Base-by-base conservation (phyloP, 139 green algal species). In the Desmodesmus armatus region DNA sequence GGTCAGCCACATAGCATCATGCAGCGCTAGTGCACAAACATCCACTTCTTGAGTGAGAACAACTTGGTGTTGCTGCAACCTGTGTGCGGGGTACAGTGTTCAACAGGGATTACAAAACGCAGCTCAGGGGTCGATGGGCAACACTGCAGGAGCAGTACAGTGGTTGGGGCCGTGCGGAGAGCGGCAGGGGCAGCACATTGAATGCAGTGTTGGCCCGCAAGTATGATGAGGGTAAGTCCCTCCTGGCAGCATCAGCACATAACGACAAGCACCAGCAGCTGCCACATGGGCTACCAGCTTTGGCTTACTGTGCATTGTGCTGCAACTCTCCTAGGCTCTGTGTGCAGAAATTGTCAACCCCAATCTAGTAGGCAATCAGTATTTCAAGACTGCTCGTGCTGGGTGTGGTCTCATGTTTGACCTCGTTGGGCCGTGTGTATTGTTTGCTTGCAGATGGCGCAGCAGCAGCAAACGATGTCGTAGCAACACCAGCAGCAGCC, bases 151-250 rank as follows among this genome's bases (percentile, higher is more conserved):
- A 44, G 17, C n/a, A 31, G 3, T 39, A 71, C 53, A 72, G 76
- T 40, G n/a, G n/a, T n/a, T 53, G 53, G 37, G 55, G 55, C 55
- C 40, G 55, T n/a, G 53, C 39, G 60, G 27, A 71, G 37, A 33
- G 21, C 23, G 17, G 44, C 23, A 82, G 55, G 37, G 40, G 55
- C 37, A 43, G 51, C 33, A 82, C 76, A 23, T 25, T 82, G 9
- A 82, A 82, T 82, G 76, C 76, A 72, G 76, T 82, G 39, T 39
- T 82, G 25, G 76, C 76, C 17, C 53, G 76, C 53, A 71, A 39
- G 29, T 82, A 72, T 58, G 76, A 55, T 7, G 47, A 7, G 13
- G 47, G 9, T 13, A 55, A 21, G 47, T 17, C 15, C 11, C 25
- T 69, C 11, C 60, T 11, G 23, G 17, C 25, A 33, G 60, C 60